Evolutionary conservation across 2,329 filamentous ascomycete genomes (phyloP).

Genomic region (Aspergillus amoenus): DNA sequence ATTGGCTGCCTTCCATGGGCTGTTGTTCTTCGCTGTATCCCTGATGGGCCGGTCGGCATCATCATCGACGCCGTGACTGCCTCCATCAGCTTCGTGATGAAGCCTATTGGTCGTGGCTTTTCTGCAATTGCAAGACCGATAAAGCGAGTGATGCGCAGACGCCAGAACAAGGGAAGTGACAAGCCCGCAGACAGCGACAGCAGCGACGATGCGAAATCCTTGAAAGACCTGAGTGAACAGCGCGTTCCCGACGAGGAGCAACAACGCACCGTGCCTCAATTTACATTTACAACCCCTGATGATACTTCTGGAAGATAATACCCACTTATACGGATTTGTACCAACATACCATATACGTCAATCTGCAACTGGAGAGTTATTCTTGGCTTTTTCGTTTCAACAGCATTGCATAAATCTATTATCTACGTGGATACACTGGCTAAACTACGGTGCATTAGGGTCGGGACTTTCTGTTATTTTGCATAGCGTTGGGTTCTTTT

Average conservation of each 20-base stretch:
- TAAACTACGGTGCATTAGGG: no score
- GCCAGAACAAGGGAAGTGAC: conserved; percentile 5
- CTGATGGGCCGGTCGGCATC: conserved; percentile 60
- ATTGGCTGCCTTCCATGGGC: conserved; percentile 83
- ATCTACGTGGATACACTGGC: no score
- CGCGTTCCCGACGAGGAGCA: conserved; percentile 6
- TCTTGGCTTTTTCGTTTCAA: background rate
- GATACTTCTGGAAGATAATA: conserved; percentile 1
- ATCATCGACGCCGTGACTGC: conserved; percentile 52
- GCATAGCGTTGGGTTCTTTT: no score
- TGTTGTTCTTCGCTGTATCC: conserved; percentile 75
- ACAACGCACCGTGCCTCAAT: background rate
- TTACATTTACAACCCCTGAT: conserved; percentile 10
- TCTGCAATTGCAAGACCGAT: conserved; percentile 25
- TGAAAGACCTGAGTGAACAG: conserved; percentile 1
- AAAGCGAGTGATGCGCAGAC: conserved; percentile 22
- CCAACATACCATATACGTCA: background rate
- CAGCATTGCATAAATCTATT: no score
- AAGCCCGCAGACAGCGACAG: background rate
- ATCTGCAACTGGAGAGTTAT: no score
- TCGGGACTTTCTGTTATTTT: no score
- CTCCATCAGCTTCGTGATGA: conserved; percentile 54
- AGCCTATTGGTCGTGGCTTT: conserved; percentile 36
- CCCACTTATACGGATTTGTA: background rate
- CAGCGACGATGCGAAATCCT: background rate